phyloP scores from a whole-genome alignment of 2,329 filamentous ascomycete genomes.

The Simplicillium sp. region DNA sequence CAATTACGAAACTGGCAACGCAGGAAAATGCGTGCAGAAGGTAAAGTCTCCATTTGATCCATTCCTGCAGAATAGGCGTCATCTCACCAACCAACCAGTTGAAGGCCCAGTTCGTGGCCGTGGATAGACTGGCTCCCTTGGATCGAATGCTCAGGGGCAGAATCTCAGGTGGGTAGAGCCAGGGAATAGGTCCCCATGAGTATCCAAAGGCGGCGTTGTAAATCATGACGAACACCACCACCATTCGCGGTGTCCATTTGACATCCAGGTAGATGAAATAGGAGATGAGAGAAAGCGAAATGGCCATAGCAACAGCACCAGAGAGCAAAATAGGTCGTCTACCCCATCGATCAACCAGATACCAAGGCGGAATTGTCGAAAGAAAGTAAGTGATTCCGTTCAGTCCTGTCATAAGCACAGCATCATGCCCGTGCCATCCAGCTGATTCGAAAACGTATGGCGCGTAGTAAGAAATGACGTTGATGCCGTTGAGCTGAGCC shows the following conservation, averaged over 20 bases:
- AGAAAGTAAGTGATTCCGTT: conserved; percentile 84
- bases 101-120: conserved; percentile 95
- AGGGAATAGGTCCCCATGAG: conserved; percentile 92
- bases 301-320: conserved; percentile 80
- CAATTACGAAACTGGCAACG: conserved; percentile 87
- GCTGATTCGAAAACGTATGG: conserved; percentile 94
- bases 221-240: conserved; percentile 93
- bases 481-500: conserved; percentile 96
- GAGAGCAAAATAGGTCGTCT: conserved; percentile 81
- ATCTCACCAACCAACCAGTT: conserved; percentile 96
- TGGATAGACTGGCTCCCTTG: conserved; percentile 93
- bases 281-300: conserved; percentile 81
- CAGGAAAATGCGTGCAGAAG: conserved; percentile 96
- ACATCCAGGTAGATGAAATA: conserved; percentile 93
- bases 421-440: conserved; percentile 85
- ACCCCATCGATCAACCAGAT: conserved; percentile 87
- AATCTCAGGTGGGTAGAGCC: conserved; percentile 98
- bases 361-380: conserved; percentile 94
- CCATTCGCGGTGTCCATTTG: conserved; percentile 65
- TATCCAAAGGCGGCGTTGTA: conserved; percentile 97
- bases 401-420: conserved; percentile 94
- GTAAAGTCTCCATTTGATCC: conserved; percentile 89
- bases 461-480: conserved; percentile 98
- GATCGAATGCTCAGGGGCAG: conserved; percentile 91
- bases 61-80: conserved; percentile 86